phyloP scores from a whole-genome alignment of 441 rosid genomes.

The Syzygium malaccense region DNA sequence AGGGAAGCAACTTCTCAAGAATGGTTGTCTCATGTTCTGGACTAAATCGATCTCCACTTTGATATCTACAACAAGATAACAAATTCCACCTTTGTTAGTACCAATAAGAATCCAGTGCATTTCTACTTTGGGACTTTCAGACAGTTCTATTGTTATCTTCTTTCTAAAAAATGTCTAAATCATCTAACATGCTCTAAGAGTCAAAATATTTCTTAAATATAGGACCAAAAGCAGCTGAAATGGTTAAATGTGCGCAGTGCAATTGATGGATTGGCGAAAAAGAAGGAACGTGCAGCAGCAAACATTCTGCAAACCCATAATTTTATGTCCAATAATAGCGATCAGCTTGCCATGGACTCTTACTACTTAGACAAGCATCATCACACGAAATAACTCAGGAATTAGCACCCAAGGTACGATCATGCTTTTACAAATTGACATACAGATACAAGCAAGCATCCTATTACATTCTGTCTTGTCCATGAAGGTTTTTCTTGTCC shows the following conservation, averaged over 20 bases:
- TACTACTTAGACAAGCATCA: not conserved
- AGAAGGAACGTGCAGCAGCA: not conserved
- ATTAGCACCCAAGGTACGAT: not conserved
- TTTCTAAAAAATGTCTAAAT: not conserved
- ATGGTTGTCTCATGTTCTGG: conserved; percentile 66
- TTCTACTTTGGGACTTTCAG: not conserved
- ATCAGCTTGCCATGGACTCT: not conserved
- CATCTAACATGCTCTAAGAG: not conserved
- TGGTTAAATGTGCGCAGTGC: not conserved
- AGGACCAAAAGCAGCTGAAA: not conserved
- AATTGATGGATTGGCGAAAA: not conserved
- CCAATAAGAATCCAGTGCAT: not conserved
- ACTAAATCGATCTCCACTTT: conserved; percentile 54
- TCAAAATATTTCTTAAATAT: not conserved
- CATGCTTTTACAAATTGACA: not conserved
- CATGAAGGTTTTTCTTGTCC: not conserved
- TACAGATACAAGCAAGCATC: not conserved
- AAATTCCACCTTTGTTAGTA: not conserved
- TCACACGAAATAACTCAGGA: not conserved
- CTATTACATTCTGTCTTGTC: not conserved
- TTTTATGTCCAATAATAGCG: not conserved
- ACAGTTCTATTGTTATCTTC: not conserved
- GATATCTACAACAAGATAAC: conserved; percentile 42
- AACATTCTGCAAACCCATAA: not conserved
- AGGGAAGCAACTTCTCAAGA: conserved; percentile 71